Percentiles rank a stretch among this genome's conserved stretches.
phyloP scores from a whole-genome alignment of 306 rosid species.

The Dalbergia cultrata region DNA sequence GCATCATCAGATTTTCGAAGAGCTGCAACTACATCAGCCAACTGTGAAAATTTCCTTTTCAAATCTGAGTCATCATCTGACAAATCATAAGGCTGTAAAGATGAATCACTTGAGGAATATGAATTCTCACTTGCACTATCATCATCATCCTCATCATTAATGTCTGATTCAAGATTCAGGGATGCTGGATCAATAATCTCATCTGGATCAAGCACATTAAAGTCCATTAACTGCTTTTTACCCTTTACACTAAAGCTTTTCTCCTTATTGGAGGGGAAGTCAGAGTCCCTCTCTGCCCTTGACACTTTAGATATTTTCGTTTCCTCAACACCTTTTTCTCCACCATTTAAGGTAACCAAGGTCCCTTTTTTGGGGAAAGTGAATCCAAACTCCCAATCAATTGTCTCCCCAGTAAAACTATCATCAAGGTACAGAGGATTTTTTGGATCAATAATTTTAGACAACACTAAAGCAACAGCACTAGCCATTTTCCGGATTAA shows the following conservation, averaged over 20 bases:
- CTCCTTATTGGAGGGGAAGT: constrained; percentile 47
- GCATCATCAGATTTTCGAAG: constrained; percentile 90
- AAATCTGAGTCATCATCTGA: constrained; percentile 90
- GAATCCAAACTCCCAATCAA: constrained; percentile 87
- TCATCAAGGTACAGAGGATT: constrained; percentile 94
- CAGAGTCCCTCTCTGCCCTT: constrained; percentile 50
- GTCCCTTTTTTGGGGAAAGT: constrained; percentile 58
- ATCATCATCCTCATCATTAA: constrained; percentile 59
- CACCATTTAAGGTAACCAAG: constrained; percentile 41
- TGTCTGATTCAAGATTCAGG: constrained; percentile 65
- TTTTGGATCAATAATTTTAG: constrained; percentile 91
- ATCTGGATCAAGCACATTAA: constrained; percentile 82
- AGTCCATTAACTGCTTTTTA: constrained; percentile 61
- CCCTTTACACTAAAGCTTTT: constrained; percentile 49
- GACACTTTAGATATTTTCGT: constrained; percentile 45
- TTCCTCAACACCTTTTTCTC: constrained; percentile 48
- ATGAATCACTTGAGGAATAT: constrained; percentile 74
- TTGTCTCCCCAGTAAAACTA: constrained; percentile 69
- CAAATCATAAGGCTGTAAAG: constrained; percentile 91
- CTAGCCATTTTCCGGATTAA: constrained; percentile 91
- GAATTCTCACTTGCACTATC: constrained; percentile 82
- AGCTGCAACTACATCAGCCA: constrained; percentile 84
- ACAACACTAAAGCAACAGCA: constrained; percentile 79
- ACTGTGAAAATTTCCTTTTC: constrained; percentile 76
- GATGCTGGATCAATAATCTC: constrained; percentile 88